Conservation (phyloP, 1,139 yeast species). For the Nakaseomyces bracarensis region DNA sequence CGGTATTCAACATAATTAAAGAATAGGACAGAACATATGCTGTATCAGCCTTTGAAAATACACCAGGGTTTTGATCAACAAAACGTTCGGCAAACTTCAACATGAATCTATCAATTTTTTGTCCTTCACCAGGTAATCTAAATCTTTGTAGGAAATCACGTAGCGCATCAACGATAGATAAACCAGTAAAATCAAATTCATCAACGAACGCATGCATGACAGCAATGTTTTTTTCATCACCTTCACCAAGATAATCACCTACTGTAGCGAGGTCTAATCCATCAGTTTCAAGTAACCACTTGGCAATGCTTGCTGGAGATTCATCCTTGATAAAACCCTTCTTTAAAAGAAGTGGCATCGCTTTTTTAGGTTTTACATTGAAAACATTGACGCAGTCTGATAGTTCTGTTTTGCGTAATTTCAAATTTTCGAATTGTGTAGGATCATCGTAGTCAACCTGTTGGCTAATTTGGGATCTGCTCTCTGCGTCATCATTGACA, state of each 20-base stretch:
- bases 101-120: constrained; percentile 94
- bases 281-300: constrained; percentile 64
- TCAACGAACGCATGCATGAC: constrained; percentile 94
- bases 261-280: constrained; percentile 76
- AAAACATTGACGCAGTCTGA: constrained; percentile 73
- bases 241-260: constrained; percentile 93
- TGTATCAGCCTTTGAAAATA: constrained; percentile 87
- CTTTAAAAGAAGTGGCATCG: constrained; percentile 53
- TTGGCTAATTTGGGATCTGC: constrained; percentile 12
- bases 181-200: constrained; percentile 62
- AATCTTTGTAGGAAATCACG: constrained; percentile 78
- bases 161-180: constrained; percentile 76
- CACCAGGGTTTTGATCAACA: constrained; percentile 74
- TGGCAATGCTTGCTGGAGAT: constrained; percentile 62
- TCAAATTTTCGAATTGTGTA: constrained; percentile 74
- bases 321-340: constrained; percentile 56
- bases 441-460: constrained; percentile 56
- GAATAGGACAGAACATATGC: constrained; percentile 92
- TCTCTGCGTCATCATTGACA: constrained; percentile 15
- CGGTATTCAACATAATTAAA: constrained; percentile 87
- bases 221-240: constrained; percentile 65
- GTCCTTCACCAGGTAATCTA: constrained; percentile 96
- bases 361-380: constrained; percentile 78
- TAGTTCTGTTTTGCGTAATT: constrained; percentile 74
- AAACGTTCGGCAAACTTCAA: constrained; percentile 92